These are phyloP conservation scores for Madurella mycetomatis DNA, from an alignment of 2,329 filamentous ascomycete genomes.

Conservation along the genomic window DNA sequence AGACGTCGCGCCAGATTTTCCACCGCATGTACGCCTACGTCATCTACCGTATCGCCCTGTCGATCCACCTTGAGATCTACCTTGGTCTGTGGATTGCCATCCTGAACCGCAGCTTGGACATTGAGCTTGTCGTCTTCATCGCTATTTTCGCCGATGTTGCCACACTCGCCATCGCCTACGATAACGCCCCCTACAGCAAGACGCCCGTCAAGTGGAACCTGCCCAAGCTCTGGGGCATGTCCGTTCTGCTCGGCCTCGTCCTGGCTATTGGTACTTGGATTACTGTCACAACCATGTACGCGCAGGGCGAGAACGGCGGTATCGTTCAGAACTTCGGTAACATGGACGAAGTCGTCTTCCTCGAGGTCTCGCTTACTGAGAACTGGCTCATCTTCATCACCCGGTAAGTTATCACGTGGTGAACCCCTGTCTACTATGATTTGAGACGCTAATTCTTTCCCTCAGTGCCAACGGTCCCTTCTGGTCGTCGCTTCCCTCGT, in stretches of 20 bases:
- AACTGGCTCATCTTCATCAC: constrained; percentile 98
- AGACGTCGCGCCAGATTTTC: constrained; percentile 92
- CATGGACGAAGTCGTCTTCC: constrained; percentile 77
- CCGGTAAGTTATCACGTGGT: constrained; percentile 32
- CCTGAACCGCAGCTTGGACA: constrained; percentile 76
- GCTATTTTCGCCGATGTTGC: constrained; percentile 93
- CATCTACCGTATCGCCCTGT: constrained; percentile 89
- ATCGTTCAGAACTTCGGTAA: constrained; percentile 87
- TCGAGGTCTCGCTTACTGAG: constrained; percentile 85
- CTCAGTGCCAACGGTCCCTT: constrained; percentile 79
- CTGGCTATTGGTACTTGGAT: constrained; percentile 85
- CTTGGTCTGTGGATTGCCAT: constrained; percentile 89
- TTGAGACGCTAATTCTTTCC: constrained; percentile 2
- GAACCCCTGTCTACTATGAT: not conserved
- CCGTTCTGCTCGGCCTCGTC: constrained; percentile 74
- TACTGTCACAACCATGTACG: constrained; percentile 79
- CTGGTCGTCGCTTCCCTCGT: constrained; percentile 85
- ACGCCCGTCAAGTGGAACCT: constrained; percentile 92
- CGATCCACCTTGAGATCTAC: constrained; percentile 87
- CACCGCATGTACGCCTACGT: constrained; percentile 97
- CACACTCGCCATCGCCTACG: constrained; percentile 87
- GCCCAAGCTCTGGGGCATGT: constrained; percentile 91
- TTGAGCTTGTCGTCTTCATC: constrained; percentile 87
- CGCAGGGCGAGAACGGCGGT: constrained; percentile 63
- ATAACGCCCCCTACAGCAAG: constrained; percentile 83